Percentiles rank a stretch among this genome's conserved stretches.
These are phyloP conservation scores for Aspergillus caelatus DNA, from an alignment of 2,329 filamentous ascomycete species.

Conservation along the genomic window DNA sequence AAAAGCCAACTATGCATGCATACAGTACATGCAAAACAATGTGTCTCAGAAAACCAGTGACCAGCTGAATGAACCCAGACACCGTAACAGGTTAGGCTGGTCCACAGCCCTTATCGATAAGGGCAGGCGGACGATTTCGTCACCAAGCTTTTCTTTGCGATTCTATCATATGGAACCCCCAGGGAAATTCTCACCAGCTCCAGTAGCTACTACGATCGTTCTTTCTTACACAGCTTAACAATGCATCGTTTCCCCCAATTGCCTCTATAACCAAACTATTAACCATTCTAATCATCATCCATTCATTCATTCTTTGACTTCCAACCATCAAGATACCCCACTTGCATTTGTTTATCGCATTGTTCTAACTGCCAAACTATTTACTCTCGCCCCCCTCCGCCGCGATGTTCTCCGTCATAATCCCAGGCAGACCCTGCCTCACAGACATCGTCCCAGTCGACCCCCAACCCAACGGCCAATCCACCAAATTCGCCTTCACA, in stretches of 20 bases:
- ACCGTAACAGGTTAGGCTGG: background rate
- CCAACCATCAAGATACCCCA: background rate
- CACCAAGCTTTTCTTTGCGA: slow-evolving; percentile 26
- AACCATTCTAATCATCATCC: background rate
- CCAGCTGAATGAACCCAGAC: background rate
- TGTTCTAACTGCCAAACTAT: background rate
- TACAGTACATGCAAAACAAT: background rate
- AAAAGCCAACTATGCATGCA: background rate
- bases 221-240: background rate
- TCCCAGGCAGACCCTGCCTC: slow-evolving; percentile 63
- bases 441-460: slow-evolving; percentile 56
- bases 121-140: slow-evolving; percentile 29
- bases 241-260: background rate
- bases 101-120: slow-evolving; percentile 33
- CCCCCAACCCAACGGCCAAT: slow-evolving; percentile 56
- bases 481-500: slow-evolving; percentile 66
- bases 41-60: background rate
- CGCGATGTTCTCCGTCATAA: slow-evolving; percentile 63
- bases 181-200: slow-evolving; percentile 20
- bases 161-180: slow-evolving; percentile 27
- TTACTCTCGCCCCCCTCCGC: background rate
- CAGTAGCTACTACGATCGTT: background rate
- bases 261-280: background rate
- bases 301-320: background rate
- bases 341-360: background rate